These are phyloP conservation scores for Coemansia sp. DNA, from an alignment of 192 early-diverging fungal genomes.

Conservation along the genomic window DNA sequence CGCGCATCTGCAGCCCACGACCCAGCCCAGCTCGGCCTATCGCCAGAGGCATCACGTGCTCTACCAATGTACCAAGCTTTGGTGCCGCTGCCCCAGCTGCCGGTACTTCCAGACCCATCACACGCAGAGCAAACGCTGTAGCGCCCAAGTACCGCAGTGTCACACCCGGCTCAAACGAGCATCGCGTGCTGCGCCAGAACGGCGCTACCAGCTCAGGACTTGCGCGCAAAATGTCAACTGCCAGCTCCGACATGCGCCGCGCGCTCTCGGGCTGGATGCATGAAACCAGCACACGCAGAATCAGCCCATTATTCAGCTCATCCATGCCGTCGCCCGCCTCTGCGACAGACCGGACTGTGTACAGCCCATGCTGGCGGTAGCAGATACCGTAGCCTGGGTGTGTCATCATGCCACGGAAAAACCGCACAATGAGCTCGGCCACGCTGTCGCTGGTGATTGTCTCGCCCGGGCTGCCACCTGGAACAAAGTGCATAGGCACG, in stretches of 20 bases:
- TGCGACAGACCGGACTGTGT: slow-evolving; percentile 30
- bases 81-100: slow-evolving; percentile 20
- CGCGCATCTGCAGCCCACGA: slow-evolving; percentile 27
- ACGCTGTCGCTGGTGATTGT: slow-evolving; percentile 21
- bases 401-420: slow-evolving; percentile 50
- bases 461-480: not conserved
- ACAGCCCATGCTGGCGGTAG: slow-evolving; percentile 48
- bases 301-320: slow-evolving; percentile 44
- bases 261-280: slow-evolving; percentile 33
- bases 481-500: slow-evolving; percentile 21
- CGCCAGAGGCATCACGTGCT: slow-evolving; percentile 38
- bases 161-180: slow-evolving; percentile 47
- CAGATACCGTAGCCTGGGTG: slow-evolving; percentile 46
- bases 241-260: slow-evolving; percentile 32
- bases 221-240: slow-evolving; percentile 32
- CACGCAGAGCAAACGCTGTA: slow-evolving; percentile 41
- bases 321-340: slow-evolving; percentile 15
- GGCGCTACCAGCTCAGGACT: slow-evolving; percentile 53
- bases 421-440: slow-evolving; percentile 35
- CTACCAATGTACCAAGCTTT: slow-evolving; percentile 36
- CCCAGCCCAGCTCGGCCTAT: slow-evolving; percentile 25
- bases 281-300: slow-evolving; percentile 40
- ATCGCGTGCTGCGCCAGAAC: slow-evolving; percentile 40
- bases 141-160: slow-evolving; percentile 40
- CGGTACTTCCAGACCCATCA: slow-evolving; percentile 34